Conservation (phyloP, 441 rosid genomes). For the Adansonia madagascariensis region DNA sequence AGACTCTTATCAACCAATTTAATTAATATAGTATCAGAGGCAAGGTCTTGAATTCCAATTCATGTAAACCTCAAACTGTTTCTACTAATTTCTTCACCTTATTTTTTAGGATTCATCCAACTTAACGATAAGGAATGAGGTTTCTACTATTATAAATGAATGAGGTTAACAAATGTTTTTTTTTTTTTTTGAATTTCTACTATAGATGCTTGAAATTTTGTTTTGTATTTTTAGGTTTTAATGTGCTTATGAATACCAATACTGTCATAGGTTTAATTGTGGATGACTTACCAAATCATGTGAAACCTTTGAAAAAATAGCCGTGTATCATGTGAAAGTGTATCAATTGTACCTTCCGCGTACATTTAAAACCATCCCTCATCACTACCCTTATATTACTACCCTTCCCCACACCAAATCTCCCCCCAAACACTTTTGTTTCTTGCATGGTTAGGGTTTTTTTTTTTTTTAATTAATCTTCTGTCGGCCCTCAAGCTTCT, state of each 20-base stretch:
- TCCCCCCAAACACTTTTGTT: background rate
- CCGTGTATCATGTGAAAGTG: conserved; percentile 34
- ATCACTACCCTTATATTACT: background rate
- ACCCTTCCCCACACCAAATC: background rate
- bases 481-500: background rate
- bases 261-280: background rate
- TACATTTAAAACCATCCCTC: conserved; percentile 20
- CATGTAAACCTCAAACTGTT: too few relatives aligned
- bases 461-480: background rate
- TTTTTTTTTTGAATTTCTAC: background rate
- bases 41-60: too few relatives aligned
- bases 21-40: too few relatives aligned
- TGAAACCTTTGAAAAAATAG: conserved; percentile 41
- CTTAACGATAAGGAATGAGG: too few relatives aligned
- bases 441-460: background rate
- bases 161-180: too few relatives aligned
- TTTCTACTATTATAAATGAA: too few relatives aligned
- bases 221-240: background rate
- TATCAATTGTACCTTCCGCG: conserved; percentile 41
- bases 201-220: background rate
- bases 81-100: too few relatives aligned
- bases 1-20: too few relatives aligned
- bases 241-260: background rate
- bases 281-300: conserved; percentile 41
- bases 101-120: too few relatives aligned